Percentiles rank a stretch among this genome's conserved stretches.
Conservation (phyloP, 441 rosid genomes). For the Mallotus repandus region DNA sequence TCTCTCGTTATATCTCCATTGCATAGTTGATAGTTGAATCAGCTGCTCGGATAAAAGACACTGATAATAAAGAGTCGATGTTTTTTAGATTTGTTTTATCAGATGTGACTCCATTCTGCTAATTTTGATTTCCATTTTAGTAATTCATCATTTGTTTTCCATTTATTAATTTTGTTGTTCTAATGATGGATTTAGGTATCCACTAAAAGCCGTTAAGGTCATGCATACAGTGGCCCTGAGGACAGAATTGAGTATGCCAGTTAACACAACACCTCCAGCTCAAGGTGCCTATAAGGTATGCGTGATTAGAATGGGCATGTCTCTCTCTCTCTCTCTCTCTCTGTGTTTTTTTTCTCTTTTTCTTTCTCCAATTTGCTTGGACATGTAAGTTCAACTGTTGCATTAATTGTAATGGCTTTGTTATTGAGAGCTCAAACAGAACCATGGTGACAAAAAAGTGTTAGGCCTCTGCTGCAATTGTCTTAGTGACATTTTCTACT, state of each 20-base stretch:
- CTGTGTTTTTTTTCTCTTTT: neutral
- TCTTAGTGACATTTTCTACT: neutral
- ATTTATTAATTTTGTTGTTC: neutral
- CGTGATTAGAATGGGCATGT: neutral
- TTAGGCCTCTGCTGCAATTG: neutral
- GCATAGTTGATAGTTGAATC: too few species aligned
- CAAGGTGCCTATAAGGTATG: conserved; percentile 59
- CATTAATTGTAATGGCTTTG: neutral
- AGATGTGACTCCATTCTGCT: neutral
- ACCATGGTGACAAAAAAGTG: neutral
- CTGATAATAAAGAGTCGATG: too few species aligned
- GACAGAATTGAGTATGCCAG: conserved; percentile 80
- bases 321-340: neutral
- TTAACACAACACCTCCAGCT: conserved; percentile 51
- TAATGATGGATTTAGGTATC: conserved; percentile 55
- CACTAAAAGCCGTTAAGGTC: conserved; percentile 88
- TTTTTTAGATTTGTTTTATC: neutral
- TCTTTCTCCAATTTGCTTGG: conserved; percentile 5
- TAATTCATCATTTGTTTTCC: neutral
- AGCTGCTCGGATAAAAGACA: too few species aligned
- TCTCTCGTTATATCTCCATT: too few species aligned
- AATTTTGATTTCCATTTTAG: neutral
- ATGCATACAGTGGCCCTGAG: conserved; percentile 92
- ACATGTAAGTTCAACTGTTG: neutral
- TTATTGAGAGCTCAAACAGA: neutral